Conservation (phyloP, 208 protist genomes). For the Polymyxa betae region DNA sequence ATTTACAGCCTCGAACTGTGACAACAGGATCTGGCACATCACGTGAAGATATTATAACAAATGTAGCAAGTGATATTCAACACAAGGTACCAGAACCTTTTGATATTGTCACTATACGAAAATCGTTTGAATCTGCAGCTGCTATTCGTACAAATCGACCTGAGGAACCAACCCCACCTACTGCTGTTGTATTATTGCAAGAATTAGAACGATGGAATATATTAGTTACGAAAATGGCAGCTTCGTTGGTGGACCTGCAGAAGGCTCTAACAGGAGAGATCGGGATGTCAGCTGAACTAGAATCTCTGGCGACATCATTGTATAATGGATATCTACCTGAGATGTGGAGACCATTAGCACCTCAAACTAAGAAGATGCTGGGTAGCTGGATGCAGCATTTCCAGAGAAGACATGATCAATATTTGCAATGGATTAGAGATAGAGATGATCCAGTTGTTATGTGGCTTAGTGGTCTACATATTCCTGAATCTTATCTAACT, state of each 20-base stretch:
- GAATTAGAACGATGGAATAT: conserved; percentile 97
- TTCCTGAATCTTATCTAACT: conserved; percentile 96
- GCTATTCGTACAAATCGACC: conserved; percentile 29
- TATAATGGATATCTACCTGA: conserved; percentile 90
- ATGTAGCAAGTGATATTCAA: conserved; percentile 84
- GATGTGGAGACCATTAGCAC: conserved; percentile 87
- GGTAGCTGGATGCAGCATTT: conserved; percentile 94
- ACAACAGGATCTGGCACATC: conserved; percentile 74
- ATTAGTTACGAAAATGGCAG: conserved; percentile 84
- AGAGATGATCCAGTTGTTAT: conserved; percentile 94
- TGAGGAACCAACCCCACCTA: conserved; percentile 73
- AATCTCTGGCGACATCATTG: conserved; percentile 86
- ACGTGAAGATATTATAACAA: conserved; percentile 83
- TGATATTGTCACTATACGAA: conserved; percentile 80
- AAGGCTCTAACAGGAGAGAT: conserved; percentile 92
- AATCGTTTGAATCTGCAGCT: conserved; percentile 64
- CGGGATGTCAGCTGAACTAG: conserved; percentile 94
- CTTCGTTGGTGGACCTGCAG: conserved; percentile 89
- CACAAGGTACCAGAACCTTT: conserved; percentile 86
- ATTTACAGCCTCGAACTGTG: conserved; percentile 89
- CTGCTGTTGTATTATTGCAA: conserved; percentile 95
- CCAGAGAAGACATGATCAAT: conserved; percentile 86
- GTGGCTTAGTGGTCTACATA: conserved; percentile 97
- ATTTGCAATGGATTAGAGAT: conserved; percentile 84
- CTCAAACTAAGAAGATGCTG: conserved; percentile 91